These are phyloP conservation scores for Suillus ampliporus DNA, from an alignment of 768 basidiomycete genomes.

Conservation along the genomic window DNA sequence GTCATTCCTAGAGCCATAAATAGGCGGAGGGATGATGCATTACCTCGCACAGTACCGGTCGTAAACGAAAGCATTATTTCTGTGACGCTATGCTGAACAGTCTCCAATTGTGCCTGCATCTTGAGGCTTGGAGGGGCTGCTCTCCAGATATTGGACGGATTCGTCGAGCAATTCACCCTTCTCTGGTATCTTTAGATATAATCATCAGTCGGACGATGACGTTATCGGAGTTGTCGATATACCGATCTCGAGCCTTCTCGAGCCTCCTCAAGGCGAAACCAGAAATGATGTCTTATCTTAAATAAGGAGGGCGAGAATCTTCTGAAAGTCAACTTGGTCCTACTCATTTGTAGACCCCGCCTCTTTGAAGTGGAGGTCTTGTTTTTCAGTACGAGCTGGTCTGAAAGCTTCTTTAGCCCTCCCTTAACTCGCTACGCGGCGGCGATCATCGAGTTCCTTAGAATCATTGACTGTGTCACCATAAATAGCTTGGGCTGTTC, in stretches of 20 bases:
- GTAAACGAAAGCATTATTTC: too few relatives aligned
- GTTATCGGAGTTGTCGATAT: constrained; percentile 25
- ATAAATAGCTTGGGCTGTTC: not conserved
- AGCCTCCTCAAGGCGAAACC: constrained; percentile 58
- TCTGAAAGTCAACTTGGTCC: constrained; percentile 67
- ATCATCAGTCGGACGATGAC: not conserved
- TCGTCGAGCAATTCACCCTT: constrained; percentile 47
- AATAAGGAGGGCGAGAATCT: constrained; percentile 76
- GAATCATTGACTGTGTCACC: not conserved
- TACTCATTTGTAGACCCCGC: constrained; percentile 28
- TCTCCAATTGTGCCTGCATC: constrained; percentile 48
- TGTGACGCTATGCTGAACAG: too few relatives aligned
- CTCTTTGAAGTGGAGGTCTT: constrained; percentile 24
- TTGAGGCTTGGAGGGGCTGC: constrained; percentile 44
- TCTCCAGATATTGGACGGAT: constrained; percentile 49
- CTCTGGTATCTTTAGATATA: constrained; percentile 47
- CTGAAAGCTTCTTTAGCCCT: constrained; percentile 17
- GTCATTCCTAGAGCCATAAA: too few relatives aligned
- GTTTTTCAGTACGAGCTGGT: constrained; percentile 25
- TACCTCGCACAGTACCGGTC: too few relatives aligned
- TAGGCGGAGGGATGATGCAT: too few relatives aligned
- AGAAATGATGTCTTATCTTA: constrained; percentile 68
- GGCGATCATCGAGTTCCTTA: not conserved
- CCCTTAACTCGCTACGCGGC: not conserved
- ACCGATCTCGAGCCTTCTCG: constrained; percentile 68